These are phyloP conservation scores for Diaporthe helianthi DNA, from an alignment of 2,329 filamentous ascomycete species.

Conservation along the genomic window DNA sequence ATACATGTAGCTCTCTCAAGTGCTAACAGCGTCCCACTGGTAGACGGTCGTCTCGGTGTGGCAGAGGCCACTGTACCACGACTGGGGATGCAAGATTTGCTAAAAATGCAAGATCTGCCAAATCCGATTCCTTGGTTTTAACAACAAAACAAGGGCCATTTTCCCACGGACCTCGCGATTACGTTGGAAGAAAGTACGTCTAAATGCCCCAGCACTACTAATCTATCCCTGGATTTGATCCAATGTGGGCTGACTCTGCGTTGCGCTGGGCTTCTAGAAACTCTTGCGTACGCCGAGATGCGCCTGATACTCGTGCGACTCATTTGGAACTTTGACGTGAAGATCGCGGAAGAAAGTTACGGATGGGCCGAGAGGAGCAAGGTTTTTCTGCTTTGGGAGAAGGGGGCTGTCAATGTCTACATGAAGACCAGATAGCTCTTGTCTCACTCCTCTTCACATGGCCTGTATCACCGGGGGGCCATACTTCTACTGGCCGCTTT, in stretches of 20 bases:
- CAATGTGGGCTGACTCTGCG: neutral
- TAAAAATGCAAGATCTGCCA: slow-evolving; percentile 43
- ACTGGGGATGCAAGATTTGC: slow-evolving; percentile 40
- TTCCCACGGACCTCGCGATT: slow-evolving; percentile 53
- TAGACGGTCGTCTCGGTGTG: slow-evolving; percentile 52
- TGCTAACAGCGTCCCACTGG: neutral
- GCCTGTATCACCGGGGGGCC: too few species aligned
- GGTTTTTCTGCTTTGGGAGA: slow-evolving; percentile 1
- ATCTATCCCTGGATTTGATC: neutral
- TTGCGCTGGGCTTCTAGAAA: slow-evolving; percentile 40
- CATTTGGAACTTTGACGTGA: slow-evolving; percentile 55
- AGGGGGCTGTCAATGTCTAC: neutral
- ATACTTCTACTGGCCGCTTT: too few species aligned
- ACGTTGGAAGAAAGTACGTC: slow-evolving; percentile 54
- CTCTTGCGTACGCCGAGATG: slow-evolving; percentile 56
- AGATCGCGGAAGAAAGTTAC: slow-evolving; percentile 39
- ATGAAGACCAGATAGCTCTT: neutral
- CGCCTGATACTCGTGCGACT: slow-evolving; percentile 53
- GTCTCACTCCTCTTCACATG: neutral
- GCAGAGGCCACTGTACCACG: slow-evolving; percentile 50
- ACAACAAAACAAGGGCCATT: slow-evolving; percentile 47
- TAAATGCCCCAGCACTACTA: too few species aligned
- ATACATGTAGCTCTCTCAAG: too few species aligned
- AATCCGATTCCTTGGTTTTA: slow-evolving; percentile 45
- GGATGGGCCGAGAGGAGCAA: neutral